Base-by-base conservation (phyloP, 257 asterid species). In the Plantago elongata region DNA sequence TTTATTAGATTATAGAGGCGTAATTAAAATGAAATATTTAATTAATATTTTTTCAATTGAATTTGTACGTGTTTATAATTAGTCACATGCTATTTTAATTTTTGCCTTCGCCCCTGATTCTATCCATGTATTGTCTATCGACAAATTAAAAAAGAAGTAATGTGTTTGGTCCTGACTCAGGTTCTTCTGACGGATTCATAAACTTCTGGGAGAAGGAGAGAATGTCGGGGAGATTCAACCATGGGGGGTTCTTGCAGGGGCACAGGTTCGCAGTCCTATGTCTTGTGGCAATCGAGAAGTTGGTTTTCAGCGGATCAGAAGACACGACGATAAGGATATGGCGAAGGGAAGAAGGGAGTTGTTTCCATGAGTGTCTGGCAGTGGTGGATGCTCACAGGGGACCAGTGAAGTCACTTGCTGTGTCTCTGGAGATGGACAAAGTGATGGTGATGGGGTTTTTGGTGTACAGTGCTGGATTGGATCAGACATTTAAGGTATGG, bases 171-270 rank as follows among this genome's bases (percentile, higher is more conserved):
- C 88, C 86, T 59, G 88, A 88, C 74, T 88, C 98, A 0, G 98
- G 96, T 10, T 85, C 94, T 0, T 84, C 98, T 0, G 96, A 91
- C 61, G 98, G 98, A 13, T 75, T 85, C 49, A 86, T 91, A 13
- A 91, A 86, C 27, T 91, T 91, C 68, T 91, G 98, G 98, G 98
- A 91, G 65, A 91, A 88, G 80, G 98, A 88, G 34, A 80, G 75
- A 15, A 74, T 62, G 68, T 85, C 98, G 0, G 86, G 95, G 1
- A 52, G 98, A 9, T 91, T 74, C 45, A 88, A 86, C 60, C 96
- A 91, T 27, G 98, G 95, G 3, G 98, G 98, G 9, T 85, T 88
- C 67, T 63, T 91, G 16, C 94, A 86, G 22, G 96, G 98, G 0
- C 98, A 91, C 57, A 62, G 96, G 2, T 91, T 88, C 29, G 61